Conservation (phyloP, 345 rosid genomes). For the Euphorbia peplus region DNA sequence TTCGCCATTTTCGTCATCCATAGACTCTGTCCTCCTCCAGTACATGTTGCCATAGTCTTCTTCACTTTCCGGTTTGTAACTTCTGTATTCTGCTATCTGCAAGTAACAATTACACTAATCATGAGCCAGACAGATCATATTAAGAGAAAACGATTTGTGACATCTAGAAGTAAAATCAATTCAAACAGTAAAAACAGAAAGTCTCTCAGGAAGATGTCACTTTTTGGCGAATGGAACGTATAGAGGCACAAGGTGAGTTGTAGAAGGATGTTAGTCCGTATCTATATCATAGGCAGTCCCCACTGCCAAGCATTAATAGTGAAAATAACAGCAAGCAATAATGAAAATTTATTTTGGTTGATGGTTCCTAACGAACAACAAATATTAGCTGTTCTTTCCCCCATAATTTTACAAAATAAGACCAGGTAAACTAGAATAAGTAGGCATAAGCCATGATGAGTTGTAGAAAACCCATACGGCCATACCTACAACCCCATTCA, state of each 20-base stretch:
- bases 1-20: slow-evolving; percentile 80
- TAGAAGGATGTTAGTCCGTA: not conserved
- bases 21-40: slow-evolving; percentile 59
- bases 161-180: not conserved
- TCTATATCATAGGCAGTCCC: no score
- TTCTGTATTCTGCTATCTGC: slow-evolving; percentile 55
- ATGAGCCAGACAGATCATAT: not conserved
- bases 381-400: no score
- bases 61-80: slow-evolving; percentile 48
- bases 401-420: no score
- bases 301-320: no score
- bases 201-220: not conserved
- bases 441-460: not conserved
- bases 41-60: slow-evolving; percentile 64
- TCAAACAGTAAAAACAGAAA: not conserved
- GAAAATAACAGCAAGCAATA: no score
- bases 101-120: not conserved
- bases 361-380: no score
- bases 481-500: not conserved
- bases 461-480: not conserved
- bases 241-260: not conserved
- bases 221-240: not conserved
- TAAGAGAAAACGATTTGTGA: not conserved
- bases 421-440: no score
- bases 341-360: no score